Conservation (phyloP, 1,284 basidiomycete genomes). For the Irpex sp. region DNA sequence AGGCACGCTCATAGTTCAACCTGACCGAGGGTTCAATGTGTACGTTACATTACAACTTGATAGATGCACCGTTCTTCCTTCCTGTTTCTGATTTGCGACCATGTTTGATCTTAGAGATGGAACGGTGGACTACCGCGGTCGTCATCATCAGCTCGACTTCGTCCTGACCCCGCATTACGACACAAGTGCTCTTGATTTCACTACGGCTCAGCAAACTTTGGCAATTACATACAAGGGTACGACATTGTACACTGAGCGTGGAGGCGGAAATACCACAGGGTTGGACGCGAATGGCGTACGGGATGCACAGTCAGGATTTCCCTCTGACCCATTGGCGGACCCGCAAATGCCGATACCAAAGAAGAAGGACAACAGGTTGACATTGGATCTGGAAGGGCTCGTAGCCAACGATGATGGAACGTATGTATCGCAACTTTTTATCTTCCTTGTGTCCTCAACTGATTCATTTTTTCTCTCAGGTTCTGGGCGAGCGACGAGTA, state of each 20-base stretch:
- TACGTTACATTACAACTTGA: slow-evolving; percentile 14
- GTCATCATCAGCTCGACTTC: slow-evolving; percentile 58
- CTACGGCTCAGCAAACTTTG: slow-evolving; percentile 50
- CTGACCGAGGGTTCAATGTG: slow-evolving; percentile 47
- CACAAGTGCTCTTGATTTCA: slow-evolving; percentile 43
- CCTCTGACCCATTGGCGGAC: slow-evolving; percentile 19
- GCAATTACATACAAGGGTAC: slow-evolving; percentile 51
- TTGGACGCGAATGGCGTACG: slow-evolving; percentile 53
- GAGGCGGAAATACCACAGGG: slow-evolving; percentile 51
- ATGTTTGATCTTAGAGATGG: slow-evolving; percentile 31
- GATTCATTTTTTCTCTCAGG: slow-evolving; percentile 22
- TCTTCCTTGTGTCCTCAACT: background rate
- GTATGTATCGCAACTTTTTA: slow-evolving; percentile 28
- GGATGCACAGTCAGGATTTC: slow-evolving; percentile 32
- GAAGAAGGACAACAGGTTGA: slow-evolving; percentile 40
- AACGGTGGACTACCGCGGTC: slow-evolving; percentile 58
- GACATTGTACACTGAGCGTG: slow-evolving; percentile 51
- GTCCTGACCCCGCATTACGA: slow-evolving; percentile 54
- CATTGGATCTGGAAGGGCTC: slow-evolving; percentile 61
- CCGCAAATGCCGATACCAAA: slow-evolving; percentile 46
- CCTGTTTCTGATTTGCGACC: background rate
- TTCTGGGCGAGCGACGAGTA: slow-evolving; percentile 70
- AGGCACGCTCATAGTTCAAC: slow-evolving; percentile 42
- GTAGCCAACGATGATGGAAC: slow-evolving; percentile 56
- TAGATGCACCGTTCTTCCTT: background rate